Percentiles rank a stretch among this genome's conserved stretches.
phyloP scores from a whole-genome alignment of 2,329 filamentous ascomycete species.

The Cordyceps tenuipes region DNA sequence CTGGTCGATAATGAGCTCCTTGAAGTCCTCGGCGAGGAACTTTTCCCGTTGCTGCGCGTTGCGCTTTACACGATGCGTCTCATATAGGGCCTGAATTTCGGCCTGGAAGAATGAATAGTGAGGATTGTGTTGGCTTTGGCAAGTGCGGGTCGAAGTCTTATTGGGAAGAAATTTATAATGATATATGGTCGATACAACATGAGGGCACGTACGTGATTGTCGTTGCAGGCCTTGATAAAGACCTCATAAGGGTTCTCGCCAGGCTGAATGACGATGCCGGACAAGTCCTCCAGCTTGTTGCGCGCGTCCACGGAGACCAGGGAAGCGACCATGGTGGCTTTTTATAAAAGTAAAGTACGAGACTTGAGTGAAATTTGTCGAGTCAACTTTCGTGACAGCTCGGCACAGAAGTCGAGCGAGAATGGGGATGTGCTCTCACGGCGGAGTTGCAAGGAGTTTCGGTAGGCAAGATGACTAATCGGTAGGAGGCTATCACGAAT shows the following conservation, averaged over 20 bases:
- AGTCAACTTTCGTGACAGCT: neutral
- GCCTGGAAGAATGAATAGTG: slow-evolving; percentile 31
- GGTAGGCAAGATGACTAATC: slow-evolving; percentile 1
- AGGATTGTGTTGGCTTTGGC: neutral
- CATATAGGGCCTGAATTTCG: slow-evolving; percentile 64
- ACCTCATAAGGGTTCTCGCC: slow-evolving; percentile 69
- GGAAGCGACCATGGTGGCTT: slow-evolving; percentile 14
- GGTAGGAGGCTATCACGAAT: neutral
- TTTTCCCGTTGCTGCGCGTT: slow-evolving; percentile 69
- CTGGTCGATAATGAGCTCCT: slow-evolving; percentile 66
- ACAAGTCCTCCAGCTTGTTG: slow-evolving; percentile 48
- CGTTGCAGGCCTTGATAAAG: slow-evolving; percentile 58
- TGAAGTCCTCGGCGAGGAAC: slow-evolving; percentile 60
- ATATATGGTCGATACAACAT: neutral
- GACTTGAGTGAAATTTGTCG: neutral
- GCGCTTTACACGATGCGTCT: slow-evolving; percentile 62
- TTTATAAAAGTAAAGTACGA: neutral
- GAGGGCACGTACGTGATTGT: slow-evolving; percentile 50
- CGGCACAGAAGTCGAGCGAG: too few relatives aligned
- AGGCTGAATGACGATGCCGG: slow-evolving; percentile 38
- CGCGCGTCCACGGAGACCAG: slow-evolving; percentile 33
- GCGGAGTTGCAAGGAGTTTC: neutral
- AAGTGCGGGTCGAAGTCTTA: neutral
- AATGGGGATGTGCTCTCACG: neutral
- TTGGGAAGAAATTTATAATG: too few relatives aligned